These are phyloP conservation scores for Aspergillus bridgeri DNA, from an alignment of 495 filamentous ascomycete genomes.

Conservation along the genomic window DNA sequence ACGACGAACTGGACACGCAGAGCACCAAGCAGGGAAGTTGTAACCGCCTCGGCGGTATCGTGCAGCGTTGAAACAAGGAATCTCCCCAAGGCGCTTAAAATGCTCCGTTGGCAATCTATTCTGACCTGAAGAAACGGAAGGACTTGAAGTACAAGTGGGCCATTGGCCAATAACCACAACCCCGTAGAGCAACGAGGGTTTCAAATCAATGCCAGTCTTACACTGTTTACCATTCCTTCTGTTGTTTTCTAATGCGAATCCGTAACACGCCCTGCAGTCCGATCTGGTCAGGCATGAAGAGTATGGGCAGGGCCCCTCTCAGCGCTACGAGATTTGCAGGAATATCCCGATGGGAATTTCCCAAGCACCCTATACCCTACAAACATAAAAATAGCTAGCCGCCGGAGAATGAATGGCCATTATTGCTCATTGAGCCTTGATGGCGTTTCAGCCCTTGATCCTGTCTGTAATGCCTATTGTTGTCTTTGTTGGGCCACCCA, in stretches of 20 bases:
- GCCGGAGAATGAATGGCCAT: conserved; percentile 14
- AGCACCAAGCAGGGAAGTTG: not conserved
- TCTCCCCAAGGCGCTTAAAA: too few species aligned
- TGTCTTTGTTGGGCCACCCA: conserved; percentile 2
- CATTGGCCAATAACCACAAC: not conserved
- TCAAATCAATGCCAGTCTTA: conserved; percentile 5
- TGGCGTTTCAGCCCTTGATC: conserved; percentile 18
- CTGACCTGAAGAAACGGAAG: too few species aligned
- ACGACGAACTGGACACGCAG: not conserved
- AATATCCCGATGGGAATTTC: not conserved
- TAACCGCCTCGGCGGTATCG: not conserved
- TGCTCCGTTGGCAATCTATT: too few species aligned
- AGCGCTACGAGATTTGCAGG: not conserved
- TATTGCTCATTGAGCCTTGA: conserved; percentile 8
- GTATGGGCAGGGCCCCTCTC: not conserved
- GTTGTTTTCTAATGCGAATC: not conserved
- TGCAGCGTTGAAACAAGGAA: too few species aligned
- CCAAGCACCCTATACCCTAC: not conserved
- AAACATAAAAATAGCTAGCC: not conserved
- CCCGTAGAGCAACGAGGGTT: conserved; percentile 5
- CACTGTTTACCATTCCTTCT: conserved; percentile 13
- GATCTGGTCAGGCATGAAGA: not conserved
- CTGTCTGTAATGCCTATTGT: conserved; percentile 19
- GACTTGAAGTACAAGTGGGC: too few species aligned
- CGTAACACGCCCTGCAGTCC: not conserved